Evolutionary conservation across 106 monocot genomes (phyloP).

Genomic region (Xerophyta viscosa): DNA sequence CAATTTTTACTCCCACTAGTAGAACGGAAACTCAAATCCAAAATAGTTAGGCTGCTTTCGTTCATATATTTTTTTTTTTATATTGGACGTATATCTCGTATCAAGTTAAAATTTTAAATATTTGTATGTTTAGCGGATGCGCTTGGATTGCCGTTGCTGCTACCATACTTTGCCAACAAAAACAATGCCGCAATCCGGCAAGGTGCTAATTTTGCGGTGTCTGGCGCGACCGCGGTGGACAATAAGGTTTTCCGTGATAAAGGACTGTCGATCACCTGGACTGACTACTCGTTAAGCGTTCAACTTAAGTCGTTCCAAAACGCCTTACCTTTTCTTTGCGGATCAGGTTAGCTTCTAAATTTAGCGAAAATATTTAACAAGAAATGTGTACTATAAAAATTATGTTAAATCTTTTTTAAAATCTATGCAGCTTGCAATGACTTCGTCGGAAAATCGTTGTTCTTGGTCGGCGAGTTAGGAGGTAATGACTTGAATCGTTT

Average conservation of each 20-base stretch:
- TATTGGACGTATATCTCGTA: neutral
- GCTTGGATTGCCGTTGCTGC: neutral
- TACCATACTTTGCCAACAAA: neutral
- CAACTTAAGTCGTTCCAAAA: constrained; percentile 7
- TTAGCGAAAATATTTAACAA: neutral
- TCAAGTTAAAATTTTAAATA: too few relatives aligned
- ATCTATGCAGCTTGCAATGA: neutral
- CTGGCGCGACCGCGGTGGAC: constrained; percentile 1
- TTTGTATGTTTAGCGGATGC: constrained; percentile 4
- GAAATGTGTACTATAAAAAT: neutral
- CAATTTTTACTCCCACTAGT: too few relatives aligned
- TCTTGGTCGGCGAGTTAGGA: constrained; percentile 18
- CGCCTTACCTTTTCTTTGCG: neutral
- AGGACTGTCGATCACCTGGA: neutral
- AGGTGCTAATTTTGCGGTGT: constrained; percentile 10
- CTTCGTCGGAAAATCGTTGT: neutral
- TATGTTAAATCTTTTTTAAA: too few relatives aligned
- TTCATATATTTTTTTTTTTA: neutral
- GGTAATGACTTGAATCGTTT: constrained; percentile 8
- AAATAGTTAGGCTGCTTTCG: too few relatives aligned
- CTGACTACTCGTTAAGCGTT: neutral
- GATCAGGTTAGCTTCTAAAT: too few relatives aligned
- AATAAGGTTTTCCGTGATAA: neutral
- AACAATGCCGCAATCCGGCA: neutral
- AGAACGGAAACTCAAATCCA: too few relatives aligned